Evolutionary conservation across 1,139 yeast genomes (phyloP).

Genomic region (Insectozyma bohioensis): DNA sequence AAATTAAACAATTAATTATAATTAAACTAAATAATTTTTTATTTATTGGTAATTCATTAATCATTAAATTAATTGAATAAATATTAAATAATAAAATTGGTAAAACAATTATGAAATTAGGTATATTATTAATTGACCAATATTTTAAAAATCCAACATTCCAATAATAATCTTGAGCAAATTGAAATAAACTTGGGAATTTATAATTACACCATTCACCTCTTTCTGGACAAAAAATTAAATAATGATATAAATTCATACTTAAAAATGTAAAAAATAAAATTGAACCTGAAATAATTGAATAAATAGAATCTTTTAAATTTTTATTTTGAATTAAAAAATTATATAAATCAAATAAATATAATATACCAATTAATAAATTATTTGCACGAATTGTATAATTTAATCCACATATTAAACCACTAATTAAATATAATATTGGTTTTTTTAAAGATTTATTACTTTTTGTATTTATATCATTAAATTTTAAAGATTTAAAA

Average conservation of each 20-base stretch:
- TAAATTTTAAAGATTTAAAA: constrained; percentile 33
- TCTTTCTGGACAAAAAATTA: constrained; percentile 63
- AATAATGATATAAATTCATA: constrained; percentile 55
- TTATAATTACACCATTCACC: constrained; percentile 71
- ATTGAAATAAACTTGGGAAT: constrained; percentile 66
- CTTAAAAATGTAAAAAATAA: constrained; percentile 47
- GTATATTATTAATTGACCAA: constrained; percentile 79
- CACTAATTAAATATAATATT: constrained; percentile 48
- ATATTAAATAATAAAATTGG: constrained; percentile 56
- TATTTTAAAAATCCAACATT: constrained; percentile 74
- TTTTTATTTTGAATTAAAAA: constrained; percentile 19
- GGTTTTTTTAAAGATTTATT: constrained; percentile 17
- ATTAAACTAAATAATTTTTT: constrained; percentile 32
- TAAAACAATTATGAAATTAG: constrained; percentile 76
- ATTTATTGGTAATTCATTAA: constrained; percentile 34
- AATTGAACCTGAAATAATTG: constrained; percentile 55
- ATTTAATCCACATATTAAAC: constrained; percentile 56
- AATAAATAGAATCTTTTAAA: constrained; percentile 18
- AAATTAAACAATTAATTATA: constrained; percentile 38
- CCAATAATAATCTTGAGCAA: constrained; percentile 84
- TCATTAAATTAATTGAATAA: constrained; percentile 31
- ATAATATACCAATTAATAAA: constrained; percentile 67
- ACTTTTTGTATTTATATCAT: constrained; percentile 17
- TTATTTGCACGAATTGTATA: constrained; percentile 75
- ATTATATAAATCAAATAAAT: constrained; percentile 53